Evolutionary conservation across 2,329 filamentous ascomycete species (phyloP).

Genomic region (Bipolaris cookei): DNA sequence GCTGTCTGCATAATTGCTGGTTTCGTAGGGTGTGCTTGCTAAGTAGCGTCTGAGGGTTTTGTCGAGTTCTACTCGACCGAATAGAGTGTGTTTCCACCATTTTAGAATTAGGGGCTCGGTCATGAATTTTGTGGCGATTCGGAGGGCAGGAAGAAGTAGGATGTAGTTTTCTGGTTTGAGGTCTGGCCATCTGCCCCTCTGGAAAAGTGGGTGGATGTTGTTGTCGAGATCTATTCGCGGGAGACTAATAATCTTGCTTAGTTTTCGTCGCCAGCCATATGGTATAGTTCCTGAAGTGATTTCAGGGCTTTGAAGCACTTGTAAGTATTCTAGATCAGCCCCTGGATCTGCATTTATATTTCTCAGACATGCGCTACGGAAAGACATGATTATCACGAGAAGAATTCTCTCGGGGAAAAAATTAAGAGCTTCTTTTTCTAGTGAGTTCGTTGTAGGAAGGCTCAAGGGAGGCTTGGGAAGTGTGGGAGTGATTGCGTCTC

Average conservation of each 20-base stretch:
- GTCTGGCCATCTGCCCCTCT: neutral
- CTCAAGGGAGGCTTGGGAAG: neutral
- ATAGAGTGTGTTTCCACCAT: conserved; percentile 11
- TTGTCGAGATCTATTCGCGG: neutral
- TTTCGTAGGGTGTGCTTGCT: neutral
- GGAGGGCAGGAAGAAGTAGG: conserved; percentile 4
- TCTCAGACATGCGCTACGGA: no score
- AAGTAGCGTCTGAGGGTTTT: neutral
- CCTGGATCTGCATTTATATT: neutral
- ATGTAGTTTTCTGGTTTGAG: neutral
- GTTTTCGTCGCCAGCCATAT: neutral
- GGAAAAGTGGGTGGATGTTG: conserved; percentile 6
- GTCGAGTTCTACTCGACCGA: neutral
- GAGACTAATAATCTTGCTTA: neutral
- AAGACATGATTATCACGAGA: neutral
- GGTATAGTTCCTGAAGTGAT: neutral
- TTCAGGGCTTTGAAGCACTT: neutral
- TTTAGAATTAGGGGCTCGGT: conserved; percentile 1
- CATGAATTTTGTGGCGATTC: conserved; percentile 8
- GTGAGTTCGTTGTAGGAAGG: neutral
- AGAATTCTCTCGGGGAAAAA: neutral
- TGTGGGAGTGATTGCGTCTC: neutral
- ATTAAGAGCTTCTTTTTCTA: neutral
- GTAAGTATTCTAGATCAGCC: neutral
- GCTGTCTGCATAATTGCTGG: neutral